These are phyloP conservation scores for Rhododendron simsii DNA, from an alignment of 148 eudicot genomes.

Conservation along the genomic window DNA sequence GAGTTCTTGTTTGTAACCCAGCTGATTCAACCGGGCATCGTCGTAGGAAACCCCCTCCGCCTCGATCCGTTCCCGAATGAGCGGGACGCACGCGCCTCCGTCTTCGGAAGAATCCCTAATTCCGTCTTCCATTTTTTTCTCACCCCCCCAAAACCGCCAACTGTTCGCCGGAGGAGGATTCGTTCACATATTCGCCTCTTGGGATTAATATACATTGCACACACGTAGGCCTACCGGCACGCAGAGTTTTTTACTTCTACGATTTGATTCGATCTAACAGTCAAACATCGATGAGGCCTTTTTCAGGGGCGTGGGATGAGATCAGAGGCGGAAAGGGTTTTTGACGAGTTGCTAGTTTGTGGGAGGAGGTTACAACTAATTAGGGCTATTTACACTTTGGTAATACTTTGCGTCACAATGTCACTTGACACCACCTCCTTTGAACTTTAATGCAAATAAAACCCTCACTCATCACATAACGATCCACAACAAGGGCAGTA, in stretches of 20 bases:
- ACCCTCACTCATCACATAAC: neutral
- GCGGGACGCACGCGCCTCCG: conserved; percentile 10
- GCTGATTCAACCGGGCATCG: conserved; percentile 36
- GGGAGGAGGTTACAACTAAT: neutral
- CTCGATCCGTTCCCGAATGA: conserved; percentile 5
- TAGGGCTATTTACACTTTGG: neutral
- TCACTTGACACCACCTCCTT: neutral
- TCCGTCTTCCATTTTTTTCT: neutral
- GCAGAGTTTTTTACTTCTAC: neutral
- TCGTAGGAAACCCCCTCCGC: conserved; percentile 4
- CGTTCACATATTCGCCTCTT: neutral
- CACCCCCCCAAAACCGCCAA: neutral
- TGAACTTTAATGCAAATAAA: neutral
- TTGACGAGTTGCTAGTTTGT: neutral
- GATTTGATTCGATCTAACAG: neutral
- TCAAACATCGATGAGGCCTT: neutral
- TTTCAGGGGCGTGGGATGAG: neutral
- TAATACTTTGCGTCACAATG: neutral
- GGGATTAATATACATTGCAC: neutral
- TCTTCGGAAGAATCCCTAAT: neutral
- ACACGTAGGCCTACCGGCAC: neutral
- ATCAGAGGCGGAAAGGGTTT: neutral
- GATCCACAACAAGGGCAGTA: no score
- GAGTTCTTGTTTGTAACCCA: conserved; percentile 77
- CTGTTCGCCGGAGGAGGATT: neutral